These are phyloP conservation scores for Cercospora sp. DNA, from an alignment of 2,329 filamentous ascomycete genomes.

Conservation along the genomic window DNA sequence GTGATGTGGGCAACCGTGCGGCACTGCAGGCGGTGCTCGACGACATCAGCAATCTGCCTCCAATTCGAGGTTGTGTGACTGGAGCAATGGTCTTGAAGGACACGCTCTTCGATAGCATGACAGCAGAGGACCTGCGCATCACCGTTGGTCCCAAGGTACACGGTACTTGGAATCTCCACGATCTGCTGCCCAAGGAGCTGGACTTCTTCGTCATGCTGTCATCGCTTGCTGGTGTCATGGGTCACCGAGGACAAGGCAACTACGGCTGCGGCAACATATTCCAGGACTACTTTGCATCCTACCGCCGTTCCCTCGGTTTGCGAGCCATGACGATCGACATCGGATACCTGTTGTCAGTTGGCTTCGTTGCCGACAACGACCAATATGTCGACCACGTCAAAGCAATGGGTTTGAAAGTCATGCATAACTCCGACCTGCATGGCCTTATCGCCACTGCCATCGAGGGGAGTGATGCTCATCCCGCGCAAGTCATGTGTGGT, in stretches of 20 bases:
- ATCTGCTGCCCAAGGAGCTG: slow-evolving; percentile 22
- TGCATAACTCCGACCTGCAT: slow-evolving; percentile 19
- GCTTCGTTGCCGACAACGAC: slow-evolving; percentile 25
- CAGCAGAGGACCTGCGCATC: slow-evolving; percentile 17
- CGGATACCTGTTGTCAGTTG: slow-evolving; percentile 37
- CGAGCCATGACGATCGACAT: slow-evolving; percentile 34
- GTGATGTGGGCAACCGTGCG: slow-evolving; percentile 12
- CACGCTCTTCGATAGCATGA: slow-evolving; percentile 30
- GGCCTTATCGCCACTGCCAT: slow-evolving; percentile 16
- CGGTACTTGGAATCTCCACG: slow-evolving; percentile 34
- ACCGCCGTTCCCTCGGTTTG: slow-evolving; percentile 32
- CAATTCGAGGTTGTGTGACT: slow-evolving; percentile 47
- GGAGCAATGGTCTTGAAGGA: slow-evolving; percentile 39
- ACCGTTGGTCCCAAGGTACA: slow-evolving; percentile 31
- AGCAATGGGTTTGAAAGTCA: slow-evolving; percentile 14
- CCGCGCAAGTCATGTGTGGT: slow-evolving; percentile 12
- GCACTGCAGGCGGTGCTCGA: slow-evolving; percentile 26
- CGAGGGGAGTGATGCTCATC: slow-evolving; percentile 7
- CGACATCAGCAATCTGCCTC: slow-evolving; percentile 26
- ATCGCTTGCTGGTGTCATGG: slow-evolving; percentile 29
- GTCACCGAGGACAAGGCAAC: slow-evolving; percentile 43
- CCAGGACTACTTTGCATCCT: slow-evolving; percentile 32
- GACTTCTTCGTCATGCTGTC: slow-evolving; percentile 39
- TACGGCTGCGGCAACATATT: slow-evolving; percentile 44
- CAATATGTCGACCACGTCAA: slow-evolving; percentile 18